phyloP scores from a whole-genome alignment of 169 alveolate genomes.

The Besnoitia besnoiti region DNA sequence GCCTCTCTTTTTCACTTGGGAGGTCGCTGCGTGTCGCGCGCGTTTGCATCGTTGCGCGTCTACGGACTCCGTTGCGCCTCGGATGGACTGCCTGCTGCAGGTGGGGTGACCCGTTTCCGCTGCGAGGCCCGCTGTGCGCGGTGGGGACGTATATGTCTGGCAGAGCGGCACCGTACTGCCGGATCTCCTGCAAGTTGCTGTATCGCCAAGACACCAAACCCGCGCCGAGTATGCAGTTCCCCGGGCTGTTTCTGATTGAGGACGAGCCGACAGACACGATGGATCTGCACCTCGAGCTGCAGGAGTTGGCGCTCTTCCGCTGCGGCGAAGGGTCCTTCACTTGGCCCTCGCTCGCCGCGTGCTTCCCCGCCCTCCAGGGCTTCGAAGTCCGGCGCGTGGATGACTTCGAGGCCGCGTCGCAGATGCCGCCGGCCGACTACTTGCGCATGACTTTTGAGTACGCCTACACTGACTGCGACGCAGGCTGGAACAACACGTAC shows the following conservation, averaged over 20 bases:
- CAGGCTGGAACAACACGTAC: neutral
- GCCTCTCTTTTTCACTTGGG: too few relatives aligned
- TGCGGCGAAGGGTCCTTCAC: neutral
- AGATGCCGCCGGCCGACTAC: neutral
- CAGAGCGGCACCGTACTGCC: neutral
- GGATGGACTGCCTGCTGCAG: too few relatives aligned
- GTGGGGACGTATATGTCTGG: neutral
- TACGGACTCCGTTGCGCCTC: neutral
- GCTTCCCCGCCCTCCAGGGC: neutral
- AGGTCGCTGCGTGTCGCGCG: too few relatives aligned
- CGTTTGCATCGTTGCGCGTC: neutral
- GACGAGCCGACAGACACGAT: neutral
- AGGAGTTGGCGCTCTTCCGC: neutral
- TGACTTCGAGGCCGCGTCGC: neutral
- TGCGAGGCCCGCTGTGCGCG: neutral
- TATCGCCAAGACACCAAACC: neutral
- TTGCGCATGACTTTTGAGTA: neutral
- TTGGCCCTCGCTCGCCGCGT: neutral
- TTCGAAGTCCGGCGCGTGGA: neutral
- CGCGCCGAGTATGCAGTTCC: neutral
- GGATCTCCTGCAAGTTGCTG: neutral
- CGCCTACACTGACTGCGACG: neutral
- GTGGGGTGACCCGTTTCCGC: constrained; percentile 1
- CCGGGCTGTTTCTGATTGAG: neutral
- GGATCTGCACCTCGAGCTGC: neutral